Base-by-base conservation (phyloP, 768 basidiomycete genomes). In the Boletus reticuloceps region DNA sequence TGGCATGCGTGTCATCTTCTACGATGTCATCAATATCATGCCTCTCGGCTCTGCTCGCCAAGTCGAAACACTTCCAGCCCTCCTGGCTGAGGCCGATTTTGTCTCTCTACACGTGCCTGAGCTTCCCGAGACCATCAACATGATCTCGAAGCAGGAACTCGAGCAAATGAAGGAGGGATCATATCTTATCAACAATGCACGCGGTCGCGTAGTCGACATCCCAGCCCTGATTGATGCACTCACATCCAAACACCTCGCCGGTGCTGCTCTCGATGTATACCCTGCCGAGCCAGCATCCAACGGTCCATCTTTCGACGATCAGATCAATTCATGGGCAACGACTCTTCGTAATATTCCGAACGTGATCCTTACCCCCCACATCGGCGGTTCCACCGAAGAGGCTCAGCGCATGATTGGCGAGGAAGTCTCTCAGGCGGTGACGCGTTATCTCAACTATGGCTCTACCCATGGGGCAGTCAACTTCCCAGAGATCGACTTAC, bases 311-410 rank as follows among this genome's bases (percentile, higher is more conserved):
- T 98, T 99, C 72, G 88, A 93, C 70, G 86, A 98, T 73, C 78
- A 87, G 64, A 76, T 98, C 61, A 98, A 96, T 68, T 47, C 84
- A 1, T 99, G 94, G 88, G 81, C 91, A 7, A 84, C 81, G 58
- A 72, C 82, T 22, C 82, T 99, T 29, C 82, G 91, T 55, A 72
- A 75, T 1, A 75, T 94, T 54, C 85, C 88, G 49, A 99, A 99
- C 72, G 83, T 98, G 58, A 94, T 98, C 67, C 86, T 98, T 65
- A 98, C 97, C 0, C 97, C 97, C 20, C 97, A 99, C 69, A 98
- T 99, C 65, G 97, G 97, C 54, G 97, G 97, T 39, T 98, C 96
- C 31, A 99, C 97, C 17, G 97, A 99, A 71, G 97, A 99, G 71
- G 97, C 97, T 6, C 97, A 99, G 73, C 82, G 86, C 51, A 92